Evolutionary conservation across 1,139 yeast genomes (phyloP), one percentile per base, ranked within the genome.

Genomic region (Debaryomyces coudertii): DNA sequence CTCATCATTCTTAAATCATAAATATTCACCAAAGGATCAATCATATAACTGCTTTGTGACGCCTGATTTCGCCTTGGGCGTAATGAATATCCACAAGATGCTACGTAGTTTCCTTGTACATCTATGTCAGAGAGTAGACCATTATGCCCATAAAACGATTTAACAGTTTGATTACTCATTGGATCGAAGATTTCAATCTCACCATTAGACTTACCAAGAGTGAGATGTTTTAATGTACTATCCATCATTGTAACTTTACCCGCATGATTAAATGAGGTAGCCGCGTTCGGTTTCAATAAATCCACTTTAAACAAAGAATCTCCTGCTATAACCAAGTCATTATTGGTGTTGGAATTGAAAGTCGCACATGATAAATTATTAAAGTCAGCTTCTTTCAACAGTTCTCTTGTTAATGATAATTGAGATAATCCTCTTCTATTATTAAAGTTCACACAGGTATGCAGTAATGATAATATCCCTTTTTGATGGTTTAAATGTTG

Each of bases 11-110:
- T 76, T 29, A 90, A 65, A 62, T 93, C 99, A 63, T 82, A 90
- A 15, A 90, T 83, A 53, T 85, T 86, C 22, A 93, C 93, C 54
- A 92, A 76, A 0, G 96, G 93, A 60, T 93, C 99, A 27, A 68
- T 71, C 49, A 73, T 60, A 45, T 61, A 68, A 44, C 69, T 75
- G 46, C 45, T 36, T 7, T 53, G 46, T 5, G 52, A 44, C 42
- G 57, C 57, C 14, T 43, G 39, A 47, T 54, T 58, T 15, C 71
- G 55, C 44, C 65, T 60, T 14, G 71, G 68, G 31, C 95, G 77
- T 18, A 79, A 66, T 0, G 95, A 83, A 54, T 76, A 81, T 0
- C 98, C 98, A 49, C 96, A 89, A 0, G 96, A 86, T 22, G 90
- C 85, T 29, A 92, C 71, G 31, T 85, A 82, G 50, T 83, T 80